Evolutionary conservation across 2,329 filamentous ascomycete genomes (phyloP), one percentile per base, ranked within the genome.

Genomic region (Sordariomycetes sp.): DNA sequence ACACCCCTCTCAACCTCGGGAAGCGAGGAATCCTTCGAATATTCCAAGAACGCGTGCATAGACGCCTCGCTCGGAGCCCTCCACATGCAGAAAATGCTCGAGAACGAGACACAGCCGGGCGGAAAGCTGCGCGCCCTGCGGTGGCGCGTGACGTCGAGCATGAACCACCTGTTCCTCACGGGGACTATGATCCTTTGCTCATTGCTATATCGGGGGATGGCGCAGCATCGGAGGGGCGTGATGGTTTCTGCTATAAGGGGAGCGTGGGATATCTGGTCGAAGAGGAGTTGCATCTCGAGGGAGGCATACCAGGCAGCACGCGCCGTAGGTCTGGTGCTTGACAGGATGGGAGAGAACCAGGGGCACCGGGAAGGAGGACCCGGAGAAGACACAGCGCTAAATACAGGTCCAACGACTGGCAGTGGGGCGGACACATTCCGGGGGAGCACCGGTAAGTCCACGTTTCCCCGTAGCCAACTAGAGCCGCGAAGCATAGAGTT

Each of bases 111-210:
- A 1, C 46, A 55, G 3, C 62, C 62, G 0, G 63, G 61, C 0
- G 64, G 65, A 0, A 65, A 63, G 58, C 59, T 67, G 1, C 53
- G 63, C 12, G 59, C 55, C 32, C 61, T 65, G 61, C 62, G 64
- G 12, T 66, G 63, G 64, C 58, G 63, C 1, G 53, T 64, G n/a
- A 60, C 58, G 2, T 64, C 63, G 12, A 62, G 61, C 24, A 59
- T 64, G 55, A 62, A 65, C n/a, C 64, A 66, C 34, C 55, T 62
- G 1, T 68, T 66, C n/a, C 55, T 66, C 0, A 66, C 62, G 3
- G 66, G 64, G 1, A 65, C 65, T 5, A 64, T 66, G 62, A 59
- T 64, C 1, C 59, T 64, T 3, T 66, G 65, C 46, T 62, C 63
- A 1, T n/a, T 54, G 28, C 32, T 54, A 7, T 24, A 35, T 20